These are phyloP conservation scores for Amanita pallidorosea DNA, from an alignment of 768 basidiomycete genomes.

Conservation along the genomic window DNA sequence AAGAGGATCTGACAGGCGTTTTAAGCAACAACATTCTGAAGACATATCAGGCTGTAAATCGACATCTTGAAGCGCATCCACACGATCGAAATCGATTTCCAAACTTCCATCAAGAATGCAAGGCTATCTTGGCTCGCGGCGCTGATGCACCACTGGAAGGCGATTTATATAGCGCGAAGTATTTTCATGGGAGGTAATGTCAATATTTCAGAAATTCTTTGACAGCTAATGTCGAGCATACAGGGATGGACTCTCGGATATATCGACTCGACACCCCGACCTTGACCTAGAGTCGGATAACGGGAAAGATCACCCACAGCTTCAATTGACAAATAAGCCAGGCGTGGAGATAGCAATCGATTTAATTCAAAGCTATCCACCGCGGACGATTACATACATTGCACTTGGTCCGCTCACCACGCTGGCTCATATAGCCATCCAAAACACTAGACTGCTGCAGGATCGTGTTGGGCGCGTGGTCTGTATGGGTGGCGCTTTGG, in stretches of 20 bases:
- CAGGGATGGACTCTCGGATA: slow-evolving; percentile 64
- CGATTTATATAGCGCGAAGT: slow-evolving; percentile 62
- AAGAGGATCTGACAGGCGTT: neutral
- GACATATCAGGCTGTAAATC: slow-evolving; percentile 56
- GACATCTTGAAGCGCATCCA: slow-evolving; percentile 46
- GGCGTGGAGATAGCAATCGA: slow-evolving; percentile 45
- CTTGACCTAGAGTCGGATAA: slow-evolving; percentile 25
- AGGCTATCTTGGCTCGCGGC: slow-evolving; percentile 58
- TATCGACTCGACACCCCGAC: slow-evolving; percentile 56
- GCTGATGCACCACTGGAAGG: slow-evolving; percentile 59
- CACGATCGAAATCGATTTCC: slow-evolving; percentile 46
- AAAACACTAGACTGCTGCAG: slow-evolving; percentile 40
- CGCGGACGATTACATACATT: slow-evolving; percentile 57
- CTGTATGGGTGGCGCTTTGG: slow-evolving; percentile 90
- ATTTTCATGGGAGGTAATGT: slow-evolving; percentile 69
- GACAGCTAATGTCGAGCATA: neutral
- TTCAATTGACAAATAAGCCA: slow-evolving; percentile 33
- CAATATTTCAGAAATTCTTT: neutral
- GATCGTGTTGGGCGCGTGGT: slow-evolving; percentile 63
- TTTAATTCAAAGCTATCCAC: slow-evolving; percentile 39
- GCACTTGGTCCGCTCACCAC: slow-evolving; percentile 74
- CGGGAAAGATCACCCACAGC: slow-evolving; percentile 24
- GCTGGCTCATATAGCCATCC: slow-evolving; percentile 53
- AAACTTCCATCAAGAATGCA: slow-evolving; percentile 39
- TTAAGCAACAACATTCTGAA: slow-evolving; percentile 67